Base-by-base conservation (phyloP, 164 flowering plant genomes). In the Buxus sempervirens region DNA sequence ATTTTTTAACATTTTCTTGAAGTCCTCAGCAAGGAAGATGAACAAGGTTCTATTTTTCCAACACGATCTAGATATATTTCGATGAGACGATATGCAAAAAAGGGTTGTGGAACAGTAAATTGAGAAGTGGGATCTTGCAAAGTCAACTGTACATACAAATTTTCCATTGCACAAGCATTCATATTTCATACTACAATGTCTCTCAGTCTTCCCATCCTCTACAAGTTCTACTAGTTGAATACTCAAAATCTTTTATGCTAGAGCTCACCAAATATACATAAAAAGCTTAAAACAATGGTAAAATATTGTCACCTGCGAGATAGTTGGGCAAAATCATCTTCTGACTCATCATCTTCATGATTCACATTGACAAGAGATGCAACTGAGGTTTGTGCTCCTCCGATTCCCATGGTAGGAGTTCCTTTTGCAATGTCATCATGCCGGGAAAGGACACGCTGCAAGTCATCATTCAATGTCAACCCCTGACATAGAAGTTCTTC, bases 261-360 rank as follows among this genome's bases (percentile, higher is more conserved):
- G 51, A 45, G 14, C 18, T 45, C 51, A 45, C 18, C 51, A 10
- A 5, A 15, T 15, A 45, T 9, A 22, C 1, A 9, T 55, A 19
- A 9, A 24, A 55, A 21, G 25, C 21, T n/a, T 6, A 22, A 19
- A 6, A 3, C 2, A 23, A 55, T 0, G 26, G 9, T 10, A 57
- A 53, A 56, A 58, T 8, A 0, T 61, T 38, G 24, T 65, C 69
- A 89, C 99, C 99, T 90, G 80, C 74, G 97, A 67, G 93, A 74
- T 54, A 95, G 74, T 73, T 88, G 97, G 62, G 94, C 65, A 80
- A 88, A 89, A 69, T 95, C 97, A 76, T 95, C 99, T 64, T 95
- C 99, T 42, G 91, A 78, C 56, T 88, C 97, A 73, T 90, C 94
- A 70, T 89, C 97, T 72, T 92, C 99, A 65, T 86, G 96, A 74